Percentiles rank a stretch among this genome's conserved stretches.
These are phyloP conservation scores for Kodamaea kaohsiungensis DNA, from an alignment of 805 yeast genomes.

Conservation along the genomic window DNA sequence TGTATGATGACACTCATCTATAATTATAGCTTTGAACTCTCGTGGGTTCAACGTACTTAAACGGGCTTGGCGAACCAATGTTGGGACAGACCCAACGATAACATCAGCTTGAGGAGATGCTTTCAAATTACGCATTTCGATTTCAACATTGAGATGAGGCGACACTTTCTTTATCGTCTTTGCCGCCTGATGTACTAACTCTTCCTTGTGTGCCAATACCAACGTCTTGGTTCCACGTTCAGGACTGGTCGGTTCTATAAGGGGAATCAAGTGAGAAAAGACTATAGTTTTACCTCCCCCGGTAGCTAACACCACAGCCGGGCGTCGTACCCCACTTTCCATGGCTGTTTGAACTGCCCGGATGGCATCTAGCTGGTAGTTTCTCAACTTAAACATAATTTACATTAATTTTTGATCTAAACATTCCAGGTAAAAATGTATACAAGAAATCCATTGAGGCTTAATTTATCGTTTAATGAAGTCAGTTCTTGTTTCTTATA, in stretches of 20 bases:
- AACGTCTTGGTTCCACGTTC: constrained; percentile 43
- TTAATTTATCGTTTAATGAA: too few relatives aligned
- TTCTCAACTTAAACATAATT: constrained; percentile 23
- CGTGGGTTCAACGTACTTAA: constrained; percentile 54
- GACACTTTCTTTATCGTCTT: constrained; percentile 44
- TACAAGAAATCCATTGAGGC: too few relatives aligned
- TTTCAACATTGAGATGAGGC: constrained; percentile 54
- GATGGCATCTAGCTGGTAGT: constrained; percentile 75
- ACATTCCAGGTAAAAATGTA: neutral
- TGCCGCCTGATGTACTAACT: constrained; percentile 72
- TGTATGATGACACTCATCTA: constrained; percentile 94
- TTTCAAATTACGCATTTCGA: constrained; percentile 65
- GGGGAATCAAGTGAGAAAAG: constrained; percentile 57
- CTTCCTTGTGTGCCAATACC: constrained; percentile 79
- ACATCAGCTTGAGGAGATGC: constrained; percentile 57
- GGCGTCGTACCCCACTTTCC: constrained; percentile 46
- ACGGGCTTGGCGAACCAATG: constrained; percentile 50
- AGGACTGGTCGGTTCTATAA: constrained; percentile 32
- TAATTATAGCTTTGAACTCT: constrained; percentile 69
- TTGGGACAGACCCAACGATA: constrained; percentile 74
- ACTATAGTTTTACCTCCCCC: constrained; percentile 95
- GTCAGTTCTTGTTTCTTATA: too few relatives aligned
- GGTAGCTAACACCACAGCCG: constrained; percentile 86
- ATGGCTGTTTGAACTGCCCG: constrained; percentile 52
- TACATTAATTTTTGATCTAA: neutral